Conservation (phyloP, 2,329 filamentous ascomycete species). For the Cryphonectria radicalis region DNA sequence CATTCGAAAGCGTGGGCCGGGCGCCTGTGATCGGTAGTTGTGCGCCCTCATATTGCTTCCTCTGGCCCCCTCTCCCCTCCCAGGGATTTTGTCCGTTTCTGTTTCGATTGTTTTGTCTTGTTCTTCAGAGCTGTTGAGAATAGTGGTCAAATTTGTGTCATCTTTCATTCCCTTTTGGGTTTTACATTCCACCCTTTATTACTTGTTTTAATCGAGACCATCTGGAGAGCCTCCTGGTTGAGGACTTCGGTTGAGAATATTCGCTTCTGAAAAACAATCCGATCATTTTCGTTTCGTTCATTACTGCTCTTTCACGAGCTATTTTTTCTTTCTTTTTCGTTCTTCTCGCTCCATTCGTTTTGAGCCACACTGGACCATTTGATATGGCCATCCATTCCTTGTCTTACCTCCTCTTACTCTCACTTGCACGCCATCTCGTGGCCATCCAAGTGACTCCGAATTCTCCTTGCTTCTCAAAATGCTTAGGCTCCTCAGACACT, state of each 20-base stretch:
- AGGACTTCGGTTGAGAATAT: slow-evolving; percentile 18
- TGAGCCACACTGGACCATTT: slow-evolving; percentile 5
- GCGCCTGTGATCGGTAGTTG: not conserved
- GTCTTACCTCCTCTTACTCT: slow-evolving; percentile 32
- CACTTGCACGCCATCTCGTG: slow-evolving; percentile 38
- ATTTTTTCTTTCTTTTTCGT: too few relatives aligned
- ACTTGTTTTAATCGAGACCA: slow-evolving; percentile 26
- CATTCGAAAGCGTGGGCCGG: not conserved
- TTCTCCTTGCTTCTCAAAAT: slow-evolving; percentile 58
- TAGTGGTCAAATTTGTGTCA: not conserved
- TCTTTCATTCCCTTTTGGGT: slow-evolving; percentile 7
- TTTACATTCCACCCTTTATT: slow-evolving; percentile 19
- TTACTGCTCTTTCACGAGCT: not conserved
- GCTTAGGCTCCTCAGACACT: slow-evolving; percentile 53
- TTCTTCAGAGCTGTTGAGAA: not conserved
- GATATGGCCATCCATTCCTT: slow-evolving; percentile 30
- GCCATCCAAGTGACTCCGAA: slow-evolving; percentile 56
- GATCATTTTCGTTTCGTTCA: slow-evolving; percentile 10
- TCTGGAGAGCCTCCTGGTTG: slow-evolving; percentile 28
- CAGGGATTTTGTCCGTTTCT: slow-evolving; percentile 4
- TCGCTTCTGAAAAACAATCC: slow-evolving; percentile 1
- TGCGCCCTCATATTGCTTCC: slow-evolving; percentile 23
- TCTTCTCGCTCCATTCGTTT: not conserved
- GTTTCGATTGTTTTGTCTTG: slow-evolving; percentile 5
- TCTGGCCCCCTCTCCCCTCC: slow-evolving; percentile 1